phyloP scores from a whole-genome alignment of 23 red algal species.

The Gracilaria caudata region DNA sequence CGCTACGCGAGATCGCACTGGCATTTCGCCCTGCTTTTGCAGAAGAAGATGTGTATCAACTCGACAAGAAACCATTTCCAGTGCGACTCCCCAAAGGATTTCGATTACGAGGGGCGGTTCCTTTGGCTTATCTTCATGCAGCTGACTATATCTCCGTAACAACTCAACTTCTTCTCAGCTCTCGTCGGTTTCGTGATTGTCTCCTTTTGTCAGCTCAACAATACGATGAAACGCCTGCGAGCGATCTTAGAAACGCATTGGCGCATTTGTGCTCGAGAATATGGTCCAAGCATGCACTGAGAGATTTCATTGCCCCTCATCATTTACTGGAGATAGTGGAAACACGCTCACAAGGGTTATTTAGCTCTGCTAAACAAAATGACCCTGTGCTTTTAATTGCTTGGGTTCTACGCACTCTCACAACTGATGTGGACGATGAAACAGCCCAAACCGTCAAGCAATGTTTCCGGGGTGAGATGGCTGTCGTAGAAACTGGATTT shows the following conservation, averaged over 20 bases:
- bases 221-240: conserved; percentile 7
- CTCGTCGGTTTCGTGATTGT: conserved; percentile 34
- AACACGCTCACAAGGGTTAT: conserved; percentile 2
- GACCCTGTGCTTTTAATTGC: conserved; percentile 60
- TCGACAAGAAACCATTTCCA: conserved; percentile 11
- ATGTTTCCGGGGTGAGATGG: conserved; percentile 32
- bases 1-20: conserved; percentile 16
- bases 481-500: conserved; percentile 12
- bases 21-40: conserved; percentile 52
- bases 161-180: conserved; percentile 43
- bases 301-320: conserved; percentile 61
- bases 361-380: conserved; percentile 14
- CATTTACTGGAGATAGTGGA: conserved; percentile 38
- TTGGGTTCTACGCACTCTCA: conserved; percentile 43
- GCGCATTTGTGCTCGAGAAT: conserved; percentile 39
- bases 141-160: conserved; percentile 31
- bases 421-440: background rate
- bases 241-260: conserved; percentile 11
- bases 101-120: conserved; percentile 42
- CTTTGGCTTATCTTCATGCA: conserved; percentile 48
- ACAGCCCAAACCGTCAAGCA: background rate
- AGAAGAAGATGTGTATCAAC: background rate
- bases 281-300: conserved; percentile 47
- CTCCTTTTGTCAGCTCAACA: conserved; percentile 20
- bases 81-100: background rate